Evolutionary conservation across 345 rosid genomes (phyloP), one percentile per base, ranked within the genome.

Genomic region (Aegle marmelos): DNA sequence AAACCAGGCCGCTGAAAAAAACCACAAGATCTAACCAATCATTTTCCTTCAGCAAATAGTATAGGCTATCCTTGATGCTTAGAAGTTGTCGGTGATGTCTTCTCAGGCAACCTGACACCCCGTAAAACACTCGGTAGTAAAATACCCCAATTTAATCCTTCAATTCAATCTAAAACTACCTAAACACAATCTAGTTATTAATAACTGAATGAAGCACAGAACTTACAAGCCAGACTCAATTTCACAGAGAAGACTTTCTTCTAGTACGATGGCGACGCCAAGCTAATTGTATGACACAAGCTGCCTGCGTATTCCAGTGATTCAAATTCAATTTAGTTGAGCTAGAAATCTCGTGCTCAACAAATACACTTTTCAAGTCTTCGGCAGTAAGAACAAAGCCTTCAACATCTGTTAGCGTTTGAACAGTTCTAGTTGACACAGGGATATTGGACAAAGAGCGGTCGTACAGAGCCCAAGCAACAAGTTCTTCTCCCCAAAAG

Each of bases 401-500:
- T 48, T 78, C 70, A 17, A 78, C 70, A 6, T 62, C 50, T 31
- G 70, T 62, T 16, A 22, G 19, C 14, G 75, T 59, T 50, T 45
- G 62, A 17, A 78, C 63, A 61, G 68, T 50, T 70, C 11, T 71
- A 11, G 31, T 31, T 53, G 76, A 78, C 13, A 50, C 14, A 17
- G 70, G 80, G 1, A 78, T n/a, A 13, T 33, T 60, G 27, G 57
- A 50, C 24, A 48, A 22, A 17, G 34, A 31, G 7, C 1, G 56
- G 3, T 31, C 17, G 28, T 34, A 14, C 28, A 16, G 9, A 37
- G 45, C 73, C 76, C 80, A 70, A 22, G 50, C 33, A n/a, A 72
- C 53, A 11, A 72, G 53, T 57, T 72, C 75, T 57, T 72, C 75
- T 54, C 75, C 75, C 11, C 65, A 72, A 6, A 72, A 56, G 22